Percentiles rank a stretch among this genome's conserved stretches.
Evolutionary conservation across 2,329 filamentous ascomycete genomes (phyloP).

Genomic region (Talaromyces sp.): DNA sequence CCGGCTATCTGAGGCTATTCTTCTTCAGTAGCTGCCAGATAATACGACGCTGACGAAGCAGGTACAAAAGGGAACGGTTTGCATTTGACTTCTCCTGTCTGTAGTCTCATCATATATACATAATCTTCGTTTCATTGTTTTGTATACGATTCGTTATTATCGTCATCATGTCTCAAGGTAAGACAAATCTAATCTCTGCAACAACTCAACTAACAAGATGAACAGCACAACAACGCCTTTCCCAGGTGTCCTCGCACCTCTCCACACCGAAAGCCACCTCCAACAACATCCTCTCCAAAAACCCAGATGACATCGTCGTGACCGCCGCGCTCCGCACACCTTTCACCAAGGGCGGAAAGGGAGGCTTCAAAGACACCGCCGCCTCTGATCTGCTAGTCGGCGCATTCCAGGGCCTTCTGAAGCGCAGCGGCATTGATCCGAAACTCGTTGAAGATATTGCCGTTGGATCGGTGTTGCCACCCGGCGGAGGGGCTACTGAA

Average conservation of each 20-base stretch:
- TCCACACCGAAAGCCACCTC: conserved; percentile 22
- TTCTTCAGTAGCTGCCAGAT: not conserved
- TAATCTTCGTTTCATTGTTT: not conserved
- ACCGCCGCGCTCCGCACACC: conserved; percentile 88
- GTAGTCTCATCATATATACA: conserved; percentile 3
- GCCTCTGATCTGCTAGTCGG: conserved; percentile 82
- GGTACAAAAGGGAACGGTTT: conserved; percentile 17
- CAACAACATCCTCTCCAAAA: conserved; percentile 41
- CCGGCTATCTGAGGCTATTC: conserved; percentile 3
- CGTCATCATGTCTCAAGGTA: conserved; percentile 43
- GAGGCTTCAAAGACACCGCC: conserved; percentile 90
- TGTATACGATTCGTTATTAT: not conserved
- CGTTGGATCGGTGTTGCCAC: conserved; percentile 85
- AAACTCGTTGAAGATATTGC: conserved; percentile 85
- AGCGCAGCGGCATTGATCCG: conserved; percentile 85
- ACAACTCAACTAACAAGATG: conserved; percentile 3
- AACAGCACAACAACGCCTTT: conserved; percentile 56
- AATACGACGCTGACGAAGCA: conserved; percentile 2
- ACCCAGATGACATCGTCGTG: conserved; percentile 73
- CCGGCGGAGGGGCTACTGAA: conserved; percentile 92
- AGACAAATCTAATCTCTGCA: conserved; percentile 15
- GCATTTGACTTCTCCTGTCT: not conserved
- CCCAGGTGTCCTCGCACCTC: conserved; percentile 58
- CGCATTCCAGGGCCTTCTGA: conserved; percentile 74
- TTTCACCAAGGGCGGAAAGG: conserved; percentile 89